Conservation (phyloP, 2,329 filamentous ascomycete species). For the Cytospora piceicola region DNA sequence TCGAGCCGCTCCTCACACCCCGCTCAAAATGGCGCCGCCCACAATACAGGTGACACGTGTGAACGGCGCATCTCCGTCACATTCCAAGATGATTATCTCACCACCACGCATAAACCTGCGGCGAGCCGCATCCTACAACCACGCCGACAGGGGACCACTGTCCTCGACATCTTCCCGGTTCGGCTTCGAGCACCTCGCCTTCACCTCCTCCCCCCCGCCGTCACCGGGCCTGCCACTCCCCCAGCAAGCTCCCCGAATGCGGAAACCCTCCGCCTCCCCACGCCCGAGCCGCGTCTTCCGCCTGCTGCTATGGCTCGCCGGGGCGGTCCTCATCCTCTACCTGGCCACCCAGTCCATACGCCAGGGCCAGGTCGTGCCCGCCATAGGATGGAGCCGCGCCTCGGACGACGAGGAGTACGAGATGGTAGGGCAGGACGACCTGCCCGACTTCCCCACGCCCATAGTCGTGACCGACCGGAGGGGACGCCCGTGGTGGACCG, state of each 20-base stretch:
- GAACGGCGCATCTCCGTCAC: slow-evolving; percentile 37
- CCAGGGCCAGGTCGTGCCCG: slow-evolving; percentile 38
- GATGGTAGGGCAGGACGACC: slow-evolving; percentile 65
- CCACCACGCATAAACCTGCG: slow-evolving; percentile 63
- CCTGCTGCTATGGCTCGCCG: slow-evolving; percentile 56
- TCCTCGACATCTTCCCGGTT: slow-evolving; percentile 67
- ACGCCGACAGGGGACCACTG: slow-evolving; percentile 56
- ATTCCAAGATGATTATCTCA: slow-evolving; percentile 56
- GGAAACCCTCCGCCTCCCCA: slow-evolving; percentile 62
- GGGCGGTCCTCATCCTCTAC: slow-evolving; percentile 57
- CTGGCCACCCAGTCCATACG: slow-evolving; percentile 44
- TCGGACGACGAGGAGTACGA: slow-evolving; percentile 59
- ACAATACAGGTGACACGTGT: slow-evolving; percentile 28
- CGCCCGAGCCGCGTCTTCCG: slow-evolving; percentile 63
- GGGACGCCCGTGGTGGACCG: slow-evolving; percentile 75
- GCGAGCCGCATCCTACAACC: slow-evolving; percentile 59
- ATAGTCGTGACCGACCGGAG: slow-evolving; percentile 69
- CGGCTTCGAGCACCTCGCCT: slow-evolving; percentile 69
- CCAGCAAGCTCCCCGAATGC: slow-evolving; percentile 62
- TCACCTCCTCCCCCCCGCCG: slow-evolving; percentile 66
- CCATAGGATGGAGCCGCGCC: slow-evolving; percentile 44
- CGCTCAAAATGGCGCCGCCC: slow-evolving; percentile 28
- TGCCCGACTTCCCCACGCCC: slow-evolving; percentile 75
- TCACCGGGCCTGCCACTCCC: slow-evolving; percentile 68
- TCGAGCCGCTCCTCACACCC: slow-evolving; percentile 12